phyloP scores from a whole-genome alignment of 306 rosid genomes.

The Pterocarpus macrocarpus region DNA sequence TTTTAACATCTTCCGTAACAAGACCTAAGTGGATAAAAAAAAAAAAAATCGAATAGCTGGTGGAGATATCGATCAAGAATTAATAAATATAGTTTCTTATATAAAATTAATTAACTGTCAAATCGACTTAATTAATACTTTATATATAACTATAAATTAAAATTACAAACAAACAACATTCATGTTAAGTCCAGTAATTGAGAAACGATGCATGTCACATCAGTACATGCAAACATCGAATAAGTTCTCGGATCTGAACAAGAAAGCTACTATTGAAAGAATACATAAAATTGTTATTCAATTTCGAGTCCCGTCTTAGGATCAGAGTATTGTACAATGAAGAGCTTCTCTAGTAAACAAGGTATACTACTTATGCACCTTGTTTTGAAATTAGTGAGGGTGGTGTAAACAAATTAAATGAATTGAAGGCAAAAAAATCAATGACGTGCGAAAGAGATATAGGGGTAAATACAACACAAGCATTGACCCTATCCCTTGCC shows the following conservation, averaged over 20 bases:
- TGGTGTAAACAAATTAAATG: constrained; percentile 70
- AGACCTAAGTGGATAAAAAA: background rate
- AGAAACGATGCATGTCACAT: background rate
- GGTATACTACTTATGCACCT: constrained; percentile 55
- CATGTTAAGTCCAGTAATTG: background rate
- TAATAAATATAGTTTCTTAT: too few relatives aligned
- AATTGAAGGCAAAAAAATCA: constrained; percentile 69
- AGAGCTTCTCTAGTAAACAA: constrained; percentile 59
- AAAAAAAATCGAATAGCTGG: background rate
- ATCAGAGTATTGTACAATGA: constrained; percentile 56
- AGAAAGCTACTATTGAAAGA: constrained; percentile 51
- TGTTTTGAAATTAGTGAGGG: constrained; percentile 58
- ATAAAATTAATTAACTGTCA: background rate
- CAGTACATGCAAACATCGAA: constrained; percentile 33
- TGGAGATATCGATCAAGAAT: background rate
- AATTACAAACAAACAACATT: background rate
- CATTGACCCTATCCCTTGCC: constrained; percentile 49
- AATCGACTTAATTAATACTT: background rate
- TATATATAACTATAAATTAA: background rate
- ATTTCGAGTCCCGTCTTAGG: constrained; percentile 53
- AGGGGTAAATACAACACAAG: constrained; percentile 45
- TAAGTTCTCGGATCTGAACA: constrained; percentile 37
- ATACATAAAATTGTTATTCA: constrained; percentile 51
- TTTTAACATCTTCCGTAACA: background rate
- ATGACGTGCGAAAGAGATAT: constrained; percentile 54